These are phyloP conservation scores for Citrullus mucosospermus DNA, from an alignment of 306 rosid genomes.

Conservation along the genomic window DNA sequence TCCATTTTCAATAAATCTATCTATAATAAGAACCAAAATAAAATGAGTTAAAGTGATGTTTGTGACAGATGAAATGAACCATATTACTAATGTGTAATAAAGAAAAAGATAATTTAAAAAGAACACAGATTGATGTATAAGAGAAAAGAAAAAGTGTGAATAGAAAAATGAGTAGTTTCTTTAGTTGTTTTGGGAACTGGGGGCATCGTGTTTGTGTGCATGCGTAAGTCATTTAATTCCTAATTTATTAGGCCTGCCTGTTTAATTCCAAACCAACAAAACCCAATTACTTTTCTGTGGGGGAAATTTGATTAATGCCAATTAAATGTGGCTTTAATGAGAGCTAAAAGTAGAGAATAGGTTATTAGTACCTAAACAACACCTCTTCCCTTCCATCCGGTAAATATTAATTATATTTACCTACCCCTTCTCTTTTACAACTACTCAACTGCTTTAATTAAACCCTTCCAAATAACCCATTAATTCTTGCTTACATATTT, in stretches of 20 bases:
- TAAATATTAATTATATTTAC: not conserved
- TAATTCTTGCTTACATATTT: not conserved
- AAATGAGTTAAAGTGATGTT: too few species aligned
- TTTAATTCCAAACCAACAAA: not conserved
- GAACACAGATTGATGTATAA: too few species aligned
- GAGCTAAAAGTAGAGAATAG: not conserved
- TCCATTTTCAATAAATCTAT: too few species aligned
- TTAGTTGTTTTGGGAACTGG: not conserved
- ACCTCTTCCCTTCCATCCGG: not conserved
- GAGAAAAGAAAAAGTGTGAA: not conserved
- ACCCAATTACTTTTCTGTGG: not conserved
- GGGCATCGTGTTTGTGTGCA: not conserved
- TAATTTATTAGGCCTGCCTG: not conserved
- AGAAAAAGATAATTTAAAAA: too few species aligned
- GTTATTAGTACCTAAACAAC: not conserved
- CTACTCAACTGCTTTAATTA: not conserved
- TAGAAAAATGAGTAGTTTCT: not conserved
- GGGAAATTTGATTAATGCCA: not conserved
- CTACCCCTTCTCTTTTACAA: not conserved
- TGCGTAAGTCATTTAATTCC: not conserved
- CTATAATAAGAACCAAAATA: too few species aligned
- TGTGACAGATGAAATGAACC: too few species aligned
- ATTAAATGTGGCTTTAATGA: not conserved
- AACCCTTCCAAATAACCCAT: not conserved
- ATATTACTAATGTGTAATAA: too few species aligned